Evolutionary conservation across 495 filamentous ascomycete genomes (phyloP).

Genomic region (Penicillium taxi): DNA sequence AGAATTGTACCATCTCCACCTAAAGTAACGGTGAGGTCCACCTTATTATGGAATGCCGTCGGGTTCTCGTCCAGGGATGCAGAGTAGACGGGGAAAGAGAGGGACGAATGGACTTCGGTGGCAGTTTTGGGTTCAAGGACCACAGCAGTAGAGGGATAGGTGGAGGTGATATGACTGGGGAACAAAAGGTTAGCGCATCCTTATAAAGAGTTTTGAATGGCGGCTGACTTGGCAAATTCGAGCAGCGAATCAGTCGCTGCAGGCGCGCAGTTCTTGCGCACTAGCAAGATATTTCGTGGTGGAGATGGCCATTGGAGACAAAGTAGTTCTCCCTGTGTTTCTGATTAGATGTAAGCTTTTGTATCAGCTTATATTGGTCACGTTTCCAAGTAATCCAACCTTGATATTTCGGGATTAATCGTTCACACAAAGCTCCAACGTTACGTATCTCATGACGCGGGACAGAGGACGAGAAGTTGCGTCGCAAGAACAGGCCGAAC

Average conservation of each 20-base stretch:
- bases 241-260: slow-evolving; percentile 63
- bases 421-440: slow-evolving; percentile 32
- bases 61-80: slow-evolving; percentile 28
- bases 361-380: background rate
- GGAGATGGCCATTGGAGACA: slow-evolving; percentile 83
- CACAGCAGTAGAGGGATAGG: slow-evolving; percentile 73
- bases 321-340: slow-evolving; percentile 58
- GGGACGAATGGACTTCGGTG: slow-evolving; percentile 57
- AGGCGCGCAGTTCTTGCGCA: slow-evolving; percentile 74
- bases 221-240: slow-evolving; percentile 72
- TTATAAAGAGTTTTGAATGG: too few relatives aligned
- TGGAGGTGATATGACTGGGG: slow-evolving; percentile 60
- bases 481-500: slow-evolving; percentile 10
- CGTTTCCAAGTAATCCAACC: slow-evolving; percentile 39
- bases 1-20: slow-evolving; percentile 95
- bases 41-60: slow-evolving; percentile 50
- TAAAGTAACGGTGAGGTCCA: slow-evolving; percentile 79
- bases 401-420: slow-evolving; percentile 44
- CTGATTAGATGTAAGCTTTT: slow-evolving; percentile 22
- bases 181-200: too few relatives aligned
- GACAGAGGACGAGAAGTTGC: slow-evolving; percentile 35
- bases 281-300: slow-evolving; percentile 80
- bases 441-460: slow-evolving; percentile 34
- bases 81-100: slow-evolving; percentile 73
- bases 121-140: slow-evolving; percentile 77